A percentile compares a stretch with the other conserved stretches of the same genome.
These are phyloP conservation scores for Sphaerobolus stellatus DNA, from an alignment of 1,284 basidiomycete genomes.

Conservation along the genomic window DNA sequence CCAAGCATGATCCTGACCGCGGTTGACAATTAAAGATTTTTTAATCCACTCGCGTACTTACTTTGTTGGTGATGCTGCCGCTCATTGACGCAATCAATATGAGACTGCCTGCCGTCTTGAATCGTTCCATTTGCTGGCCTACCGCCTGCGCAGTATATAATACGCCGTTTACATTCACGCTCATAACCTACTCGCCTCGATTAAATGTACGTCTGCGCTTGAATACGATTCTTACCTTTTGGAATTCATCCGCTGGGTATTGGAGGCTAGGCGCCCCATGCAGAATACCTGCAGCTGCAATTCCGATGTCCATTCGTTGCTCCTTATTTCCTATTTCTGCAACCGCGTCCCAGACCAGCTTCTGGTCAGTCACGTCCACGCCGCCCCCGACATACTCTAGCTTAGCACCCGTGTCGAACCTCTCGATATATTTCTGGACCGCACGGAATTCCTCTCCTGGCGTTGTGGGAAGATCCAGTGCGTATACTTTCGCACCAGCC, in stretches of 20 bases:
- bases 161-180: slow-evolving; percentile 76
- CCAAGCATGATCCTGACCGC: slow-evolving; percentile 64
- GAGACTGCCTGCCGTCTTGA: slow-evolving; percentile 74
- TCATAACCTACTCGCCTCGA: slow-evolving; percentile 50
- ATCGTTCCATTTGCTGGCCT: slow-evolving; percentile 71
- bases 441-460: slow-evolving; percentile 69
- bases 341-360: slow-evolving; percentile 52
- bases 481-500: slow-evolving; percentile 77
- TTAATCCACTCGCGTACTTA: slow-evolving; percentile 28
- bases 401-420: slow-evolving; percentile 43
- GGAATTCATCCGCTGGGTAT: slow-evolving; percentile 70
- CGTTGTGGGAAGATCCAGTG: slow-evolving; percentile 65
- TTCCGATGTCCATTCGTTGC: slow-evolving; percentile 67
- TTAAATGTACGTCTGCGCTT: background rate
- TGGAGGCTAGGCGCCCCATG: slow-evolving; percentile 64
- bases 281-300: slow-evolving; percentile 78
- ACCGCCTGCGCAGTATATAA: slow-evolving; percentile 79
- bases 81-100: slow-evolving; percentile 86
- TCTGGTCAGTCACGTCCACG: slow-evolving; percentile 65
- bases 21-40: background rate
- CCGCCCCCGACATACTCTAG: slow-evolving; percentile 59
- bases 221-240: slow-evolving; percentile 45
- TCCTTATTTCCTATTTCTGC: slow-evolving; percentile 63
- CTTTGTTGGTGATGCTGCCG: slow-evolving; percentile 80
- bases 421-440: slow-evolving; percentile 53